phyloP scores from a whole-genome alignment of 1,284 basidiomycete genomes.

The Rhodotorula sp. region DNA sequence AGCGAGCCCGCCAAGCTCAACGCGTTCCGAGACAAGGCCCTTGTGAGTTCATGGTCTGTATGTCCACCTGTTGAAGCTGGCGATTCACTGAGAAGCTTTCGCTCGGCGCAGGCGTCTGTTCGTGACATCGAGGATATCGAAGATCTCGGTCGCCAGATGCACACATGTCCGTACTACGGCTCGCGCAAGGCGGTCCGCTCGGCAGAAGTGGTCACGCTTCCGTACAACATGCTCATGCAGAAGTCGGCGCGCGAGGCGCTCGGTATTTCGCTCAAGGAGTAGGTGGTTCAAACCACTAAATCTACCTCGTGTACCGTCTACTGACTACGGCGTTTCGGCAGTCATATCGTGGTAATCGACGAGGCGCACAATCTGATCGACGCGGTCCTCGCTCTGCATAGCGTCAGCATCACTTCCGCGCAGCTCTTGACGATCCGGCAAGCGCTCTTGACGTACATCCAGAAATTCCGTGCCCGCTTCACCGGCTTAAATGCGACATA shows the following conservation, averaged over 20 bases:
- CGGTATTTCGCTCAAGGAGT: constrained; percentile 75
- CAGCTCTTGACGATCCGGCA: constrained; percentile 63
- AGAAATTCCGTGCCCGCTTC: constrained; percentile 73
- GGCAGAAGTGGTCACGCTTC: constrained; percentile 80
- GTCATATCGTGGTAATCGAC: constrained; percentile 81
- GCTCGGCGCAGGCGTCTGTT: constrained; percentile 64
- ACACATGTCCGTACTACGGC: constrained; percentile 91
- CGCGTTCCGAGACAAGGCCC: constrained; percentile 84
- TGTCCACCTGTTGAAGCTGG: background rate
- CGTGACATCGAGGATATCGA: constrained; percentile 95
- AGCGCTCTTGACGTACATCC: constrained; percentile 71
- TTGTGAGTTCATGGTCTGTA: constrained; percentile 57
- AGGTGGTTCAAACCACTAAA: background rate
- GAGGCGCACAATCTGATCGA: constrained; percentile 77
- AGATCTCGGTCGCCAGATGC: constrained; percentile 61
- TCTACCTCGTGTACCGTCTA: background rate
- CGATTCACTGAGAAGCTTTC: background rate
- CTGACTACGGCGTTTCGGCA: constrained; percentile 7
- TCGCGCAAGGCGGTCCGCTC: constrained; percentile 81
- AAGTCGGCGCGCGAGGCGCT: constrained; percentile 80
- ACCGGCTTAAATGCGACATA: constrained; percentile 73
- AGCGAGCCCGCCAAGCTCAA: constrained; percentile 71
- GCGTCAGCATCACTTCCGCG: constrained; percentile 62
- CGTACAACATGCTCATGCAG: constrained; percentile 89
- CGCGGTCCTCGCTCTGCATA: constrained; percentile 82